Conservation (phyloP, 1,284 basidiomycete species). For the Abortiporus biennis region DNA sequence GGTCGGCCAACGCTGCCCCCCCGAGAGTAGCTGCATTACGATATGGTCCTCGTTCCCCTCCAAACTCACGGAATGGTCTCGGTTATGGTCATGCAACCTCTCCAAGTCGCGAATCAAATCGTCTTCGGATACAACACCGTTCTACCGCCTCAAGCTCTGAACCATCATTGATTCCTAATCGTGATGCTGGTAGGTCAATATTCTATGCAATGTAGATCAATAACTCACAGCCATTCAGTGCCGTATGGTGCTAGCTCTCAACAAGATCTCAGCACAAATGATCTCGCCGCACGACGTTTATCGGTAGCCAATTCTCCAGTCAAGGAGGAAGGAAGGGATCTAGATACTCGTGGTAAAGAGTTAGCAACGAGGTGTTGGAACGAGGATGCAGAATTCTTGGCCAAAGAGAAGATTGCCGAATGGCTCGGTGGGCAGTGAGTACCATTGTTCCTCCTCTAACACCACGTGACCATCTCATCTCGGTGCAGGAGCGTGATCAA, state of each 20-base stretch:
- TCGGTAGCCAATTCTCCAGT: constrained; percentile 38
- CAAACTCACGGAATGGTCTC: constrained; percentile 15
- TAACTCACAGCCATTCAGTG: no score
- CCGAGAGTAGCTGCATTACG: constrained; percentile 22
- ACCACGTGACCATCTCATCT: background rate
- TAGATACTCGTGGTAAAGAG: constrained; percentile 64
- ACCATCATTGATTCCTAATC: constrained; percentile 58
- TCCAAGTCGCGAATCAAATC: constrained; percentile 38
- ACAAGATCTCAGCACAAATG: constrained; percentile 46
- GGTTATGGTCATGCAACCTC: constrained; percentile 24
- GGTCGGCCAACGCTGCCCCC: constrained; percentile 22
- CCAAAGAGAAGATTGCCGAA: constrained; percentile 90
- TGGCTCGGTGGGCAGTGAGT: constrained; percentile 90
- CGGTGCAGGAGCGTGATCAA: constrained; percentile 64
- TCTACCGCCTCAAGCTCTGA: constrained; percentile 72
- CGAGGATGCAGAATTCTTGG: constrained; percentile 82
- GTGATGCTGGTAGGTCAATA: constrained; percentile 43
- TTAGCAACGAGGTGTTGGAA: constrained; percentile 78
- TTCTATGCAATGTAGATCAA: no score
- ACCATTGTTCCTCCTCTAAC: background rate
- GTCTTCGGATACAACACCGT: constrained; percentile 56
- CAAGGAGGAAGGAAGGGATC: constrained; percentile 46
- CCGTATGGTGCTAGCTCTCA: constrained; percentile 29
- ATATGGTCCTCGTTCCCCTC: constrained; percentile 33
- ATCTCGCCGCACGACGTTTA: constrained; percentile 36